Evolutionary conservation across 768 basidiomycete species (phyloP), one percentile per base, ranked within the genome.

Genomic region (Suillus ampliporus): DNA sequence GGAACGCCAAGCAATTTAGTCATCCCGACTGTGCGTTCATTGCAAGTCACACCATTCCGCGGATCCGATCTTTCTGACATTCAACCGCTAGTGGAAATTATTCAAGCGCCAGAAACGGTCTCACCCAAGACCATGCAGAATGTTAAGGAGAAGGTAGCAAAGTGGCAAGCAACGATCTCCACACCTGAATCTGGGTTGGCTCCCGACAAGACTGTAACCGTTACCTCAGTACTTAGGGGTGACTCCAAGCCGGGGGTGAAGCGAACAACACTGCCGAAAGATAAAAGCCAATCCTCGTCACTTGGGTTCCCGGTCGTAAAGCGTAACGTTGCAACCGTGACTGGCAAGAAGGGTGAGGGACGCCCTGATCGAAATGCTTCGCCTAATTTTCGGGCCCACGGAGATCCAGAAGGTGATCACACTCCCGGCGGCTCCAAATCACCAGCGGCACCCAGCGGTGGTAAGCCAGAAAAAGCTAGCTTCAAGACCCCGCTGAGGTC

Each of bases 251-350:
- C 60, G 46, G 48, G 14, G 26, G 37, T 40, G 26, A 54, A 23
- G 15, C 21, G 23, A 38, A 38, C n/a, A n/a, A 7, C 37, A 28
- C 7, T 28, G 54, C 17, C 10, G 17, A 59, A 40, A 23, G 68
- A 72, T 53, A 67, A 65, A 17, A 65, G 46, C 15, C 63, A 63
- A 34, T 57, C 61, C 23, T 64, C 75, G 0, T 73, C 82, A 1
- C 73, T 84, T 21, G 75, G 73, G 3, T 85, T 85, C 61, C 71
- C 77, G 8, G 83, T 84, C 23, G 72, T 79, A 47, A 85, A 85
- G 61, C 75, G 76, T 6, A 56, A 66, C 28, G 75, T 69, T 34
- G 64, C 67, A 48, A 68, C 53, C 17, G 56, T 67, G 21, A 41
- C 64, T 17, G 66, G 57, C 6, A 81, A 79, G 62, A 67, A 46